Evolutionary conservation across 805 yeast species (phyloP), one percentile per base, ranked within the genome.

Genomic region (Kazachstania bromeliacearum): DNA sequence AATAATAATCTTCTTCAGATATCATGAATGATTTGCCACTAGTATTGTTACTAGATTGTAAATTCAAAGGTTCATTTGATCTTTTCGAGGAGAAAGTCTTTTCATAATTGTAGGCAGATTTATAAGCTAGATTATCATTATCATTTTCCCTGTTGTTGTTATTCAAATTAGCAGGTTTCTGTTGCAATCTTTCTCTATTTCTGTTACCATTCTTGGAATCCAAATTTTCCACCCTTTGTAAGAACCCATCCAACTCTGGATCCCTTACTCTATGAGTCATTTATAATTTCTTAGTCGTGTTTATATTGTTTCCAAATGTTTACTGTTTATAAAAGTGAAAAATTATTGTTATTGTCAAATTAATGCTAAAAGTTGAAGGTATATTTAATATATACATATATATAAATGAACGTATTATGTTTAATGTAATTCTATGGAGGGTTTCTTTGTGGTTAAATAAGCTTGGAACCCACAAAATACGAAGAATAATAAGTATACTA

Each of bases 381-480:
- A 29, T 12, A 17, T 21, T 15, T 29, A 21, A 2, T 22, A 8
- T 18, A 30, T 18, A 17, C 23, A 10, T 30, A 17, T 14, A 30
- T 14, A 5, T 13, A 13, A 18, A 18, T 28, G 20, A 13, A 19
- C 28, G 17, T 23, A n/a, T n/a, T 23, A n/a, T 23, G 26, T 23
- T 37, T 41, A 59, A 44, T 57, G 59, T 31, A 78, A 53, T 36
- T 72, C 78, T 45, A 85, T 81, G 45, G 85, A 67, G 36, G 71
- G 69, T 52, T 79, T 79, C 56, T 78, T 77, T 47, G 68, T 73
- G 53, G 77, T 67, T 47, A 79, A 49, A 45, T 71, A 62, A 15
- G 85, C 74, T 61, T 89, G 97, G 47, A 76, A 77, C 4, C 96
- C 97, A 60, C 97, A 89, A 63, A 88, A 89, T 22, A 79, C 64